phyloP scores from a whole-genome alignment of 176 grass and related monocot species.

The Cenchrus fungigraminus region DNA sequence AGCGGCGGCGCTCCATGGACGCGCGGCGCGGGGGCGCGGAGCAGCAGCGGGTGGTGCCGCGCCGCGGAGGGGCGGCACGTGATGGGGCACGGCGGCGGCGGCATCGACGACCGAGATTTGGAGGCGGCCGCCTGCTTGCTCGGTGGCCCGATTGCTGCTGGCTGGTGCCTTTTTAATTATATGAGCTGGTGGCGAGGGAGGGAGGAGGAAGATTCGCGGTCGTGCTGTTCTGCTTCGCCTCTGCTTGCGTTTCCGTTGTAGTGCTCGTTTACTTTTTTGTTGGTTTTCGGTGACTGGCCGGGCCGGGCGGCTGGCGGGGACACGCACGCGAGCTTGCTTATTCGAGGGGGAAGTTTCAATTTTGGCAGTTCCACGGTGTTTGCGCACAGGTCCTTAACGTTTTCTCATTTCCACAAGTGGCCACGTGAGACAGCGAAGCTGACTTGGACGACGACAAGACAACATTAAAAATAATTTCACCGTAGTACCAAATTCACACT shows the following conservation, averaged over 20 bases:
- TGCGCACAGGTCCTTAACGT: neutral
- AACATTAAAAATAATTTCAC: too few species aligned
- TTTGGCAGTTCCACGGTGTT: conserved; percentile 7
- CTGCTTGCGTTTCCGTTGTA: neutral
- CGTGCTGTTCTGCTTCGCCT: conserved; percentile 29
- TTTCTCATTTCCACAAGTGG: neutral
- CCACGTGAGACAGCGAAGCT: neutral
- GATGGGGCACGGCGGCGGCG: conserved; percentile 14
- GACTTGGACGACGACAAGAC: too few species aligned
- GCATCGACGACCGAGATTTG: conserved; percentile 14
- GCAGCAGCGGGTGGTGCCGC: conserved; percentile 30
- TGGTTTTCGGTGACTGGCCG: neutral
- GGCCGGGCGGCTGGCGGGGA: neutral
- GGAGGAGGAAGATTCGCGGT: conserved; percentile 43
- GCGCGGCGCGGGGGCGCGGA: neutral
- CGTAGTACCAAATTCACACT: too few species aligned
- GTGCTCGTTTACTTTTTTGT: neutral
- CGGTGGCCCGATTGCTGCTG: neutral
- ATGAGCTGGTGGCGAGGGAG: neutral
- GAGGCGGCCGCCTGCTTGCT: neutral
- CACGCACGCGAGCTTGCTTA: neutral
- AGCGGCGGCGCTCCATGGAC: neutral
- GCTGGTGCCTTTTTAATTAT: neutral
- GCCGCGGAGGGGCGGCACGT: conserved; percentile 28
- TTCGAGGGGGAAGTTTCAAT: neutral